Evolutionary conservation across 495 filamentous ascomycete genomes (phyloP), one percentile per base, ranked within the genome.

Genomic region (Podospora fimiseda): DNA sequence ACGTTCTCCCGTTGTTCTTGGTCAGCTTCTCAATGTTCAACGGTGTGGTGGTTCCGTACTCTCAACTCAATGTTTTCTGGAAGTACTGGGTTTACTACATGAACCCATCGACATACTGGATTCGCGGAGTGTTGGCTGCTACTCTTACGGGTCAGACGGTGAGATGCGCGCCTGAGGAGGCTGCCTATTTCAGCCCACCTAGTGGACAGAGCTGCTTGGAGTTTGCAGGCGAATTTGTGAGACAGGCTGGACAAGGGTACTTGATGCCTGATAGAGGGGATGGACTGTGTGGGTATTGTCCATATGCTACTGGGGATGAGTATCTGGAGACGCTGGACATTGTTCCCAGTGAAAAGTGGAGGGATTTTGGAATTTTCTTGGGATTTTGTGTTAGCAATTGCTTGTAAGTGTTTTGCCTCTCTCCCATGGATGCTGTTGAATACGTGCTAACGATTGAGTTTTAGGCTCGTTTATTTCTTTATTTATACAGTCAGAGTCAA

Each of bases 381-480:
- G 81, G 77, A 1, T 91, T 90, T 67, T 84, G 84, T 23, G 74
- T 90, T 18, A 82, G 79, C 48, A 92, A 92, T 60, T 92, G 85
- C 83, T 62, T 71, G 64, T 67, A 43, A 62, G 64, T 67, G 42
- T 36, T 43, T 5, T 22, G 9, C 40, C 21, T 19, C 9, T 9
- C 15, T 20, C 19, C 20, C 8, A 13, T 22, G 4, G 11, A 2
- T 22, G 15, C 19, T 38, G 20, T 14, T 1, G 23, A 0, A n/a
- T n/a, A n/a, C n/a, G n/a, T 19, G 24, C 9, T 49, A 9, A 27
- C 38, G 23, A 16, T 24, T 41, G 13, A 39, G 9, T 23, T 15
- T 5, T 18, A 67, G 62, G 37, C 74, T 92, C 42, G 85, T 94
- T 0, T 92, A 90, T 67, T 91, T 94, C 73, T 89, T 94, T 55